Evolutionary conservation across 2,329 filamentous ascomycete species (phyloP).

Genomic region (Xylariaceae sp.): DNA sequence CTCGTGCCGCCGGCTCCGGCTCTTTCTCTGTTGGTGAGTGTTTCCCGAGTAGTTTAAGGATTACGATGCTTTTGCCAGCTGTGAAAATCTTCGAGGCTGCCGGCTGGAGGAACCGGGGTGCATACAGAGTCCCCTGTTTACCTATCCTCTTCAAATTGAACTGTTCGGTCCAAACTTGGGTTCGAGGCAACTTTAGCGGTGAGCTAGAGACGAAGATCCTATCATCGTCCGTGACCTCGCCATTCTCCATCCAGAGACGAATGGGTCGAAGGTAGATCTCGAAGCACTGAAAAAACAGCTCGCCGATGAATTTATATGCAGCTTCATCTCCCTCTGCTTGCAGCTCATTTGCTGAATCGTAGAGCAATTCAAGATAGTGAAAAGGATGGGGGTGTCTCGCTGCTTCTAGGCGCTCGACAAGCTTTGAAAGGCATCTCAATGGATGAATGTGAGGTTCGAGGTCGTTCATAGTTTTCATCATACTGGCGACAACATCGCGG

Average conservation of each 20-base stretch:
- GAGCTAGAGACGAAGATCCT: slow-evolving; percentile 67
- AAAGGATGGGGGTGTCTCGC: slow-evolving; percentile 56
- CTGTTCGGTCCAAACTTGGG: slow-evolving; percentile 72
- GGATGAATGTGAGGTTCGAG: slow-evolving; percentile 52
- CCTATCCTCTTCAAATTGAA: slow-evolving; percentile 63
- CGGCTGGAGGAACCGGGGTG: slow-evolving; percentile 72
- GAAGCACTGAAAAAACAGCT: slow-evolving; percentile 78
- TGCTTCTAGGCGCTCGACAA: slow-evolving; percentile 57
- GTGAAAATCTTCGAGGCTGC: slow-evolving; percentile 74
- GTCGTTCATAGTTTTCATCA: slow-evolving; percentile 60
- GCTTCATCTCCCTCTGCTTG: slow-evolving; percentile 66
- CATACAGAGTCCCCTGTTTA: slow-evolving; percentile 58
- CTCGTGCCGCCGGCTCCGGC: slow-evolving; percentile 51
- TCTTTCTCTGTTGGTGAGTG: slow-evolving; percentile 38
- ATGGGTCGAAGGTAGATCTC: slow-evolving; percentile 79
- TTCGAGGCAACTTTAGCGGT: slow-evolving; percentile 53
- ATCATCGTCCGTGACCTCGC: slow-evolving; percentile 63
- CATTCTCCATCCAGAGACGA: slow-evolving; percentile 79
- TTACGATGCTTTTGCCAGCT: slow-evolving; percentile 82
- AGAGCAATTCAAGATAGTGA: slow-evolving; percentile 75
- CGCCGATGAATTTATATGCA: slow-evolving; percentile 62
- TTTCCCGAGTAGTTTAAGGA: slow-evolving; percentile 70
- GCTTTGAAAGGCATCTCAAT: slow-evolving; percentile 57
- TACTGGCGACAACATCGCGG: slow-evolving; percentile 60
- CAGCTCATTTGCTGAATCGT: slow-evolving; percentile 63